These are phyloP conservation scores for Sarocladium kiliense DNA, from an alignment of 2,329 filamentous ascomycete genomes.

Conservation along the genomic window DNA sequence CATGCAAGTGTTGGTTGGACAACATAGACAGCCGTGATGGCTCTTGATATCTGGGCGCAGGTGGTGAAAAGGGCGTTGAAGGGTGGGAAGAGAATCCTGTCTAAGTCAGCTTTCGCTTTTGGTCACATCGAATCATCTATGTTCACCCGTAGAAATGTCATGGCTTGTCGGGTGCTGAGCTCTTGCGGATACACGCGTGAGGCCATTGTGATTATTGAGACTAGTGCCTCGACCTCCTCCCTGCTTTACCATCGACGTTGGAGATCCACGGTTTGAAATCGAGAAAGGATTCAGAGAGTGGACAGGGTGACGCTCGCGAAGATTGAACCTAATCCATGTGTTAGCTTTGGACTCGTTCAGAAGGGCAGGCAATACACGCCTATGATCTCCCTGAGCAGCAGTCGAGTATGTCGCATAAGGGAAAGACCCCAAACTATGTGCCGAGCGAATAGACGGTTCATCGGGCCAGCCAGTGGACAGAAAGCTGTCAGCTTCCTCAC, in stretches of 20 bases:
- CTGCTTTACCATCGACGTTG: conserved; percentile 10
- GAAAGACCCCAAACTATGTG: conserved; percentile 1
- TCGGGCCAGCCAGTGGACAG: background rate
- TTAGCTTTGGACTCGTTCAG: background rate
- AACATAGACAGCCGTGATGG: background rate
- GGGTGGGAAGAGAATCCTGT: background rate
- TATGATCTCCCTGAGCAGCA: background rate
- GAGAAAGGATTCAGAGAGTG: conserved; percentile 31
- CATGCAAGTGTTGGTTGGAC: background rate
- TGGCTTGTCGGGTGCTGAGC: background rate
- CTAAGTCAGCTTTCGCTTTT: background rate
- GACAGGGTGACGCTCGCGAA: conserved; percentile 23
- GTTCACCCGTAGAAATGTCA: background rate
- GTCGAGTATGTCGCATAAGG: background rate
- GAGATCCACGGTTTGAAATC: conserved; percentile 33
- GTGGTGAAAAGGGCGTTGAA: background rate
- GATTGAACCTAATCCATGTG: conserved; percentile 22
- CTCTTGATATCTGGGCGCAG: background rate
- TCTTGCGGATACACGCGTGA: background rate
- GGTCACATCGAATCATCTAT: background rate
- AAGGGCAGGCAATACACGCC: background rate
- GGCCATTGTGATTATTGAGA: background rate
- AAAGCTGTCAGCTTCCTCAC: background rate
- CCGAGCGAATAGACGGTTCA: background rate
- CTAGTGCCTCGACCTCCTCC: background rate